phyloP scores from a whole-genome alignment of 2,329 filamentous ascomycete species.

The Xylariaceae sp. region DNA sequence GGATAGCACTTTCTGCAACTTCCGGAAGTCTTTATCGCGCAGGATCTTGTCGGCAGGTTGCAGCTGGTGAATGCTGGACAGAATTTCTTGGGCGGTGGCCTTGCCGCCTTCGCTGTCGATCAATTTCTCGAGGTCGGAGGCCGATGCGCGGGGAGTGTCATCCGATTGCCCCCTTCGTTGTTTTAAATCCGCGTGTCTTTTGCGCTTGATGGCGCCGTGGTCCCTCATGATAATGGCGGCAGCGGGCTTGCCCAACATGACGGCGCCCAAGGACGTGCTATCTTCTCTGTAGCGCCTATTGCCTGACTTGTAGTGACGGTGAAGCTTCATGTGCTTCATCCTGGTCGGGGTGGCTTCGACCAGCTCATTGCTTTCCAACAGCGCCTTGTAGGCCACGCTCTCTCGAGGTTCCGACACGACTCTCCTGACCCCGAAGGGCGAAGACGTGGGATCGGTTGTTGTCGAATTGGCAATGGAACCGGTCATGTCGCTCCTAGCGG shows the following conservation, averaged over 20 bases:
- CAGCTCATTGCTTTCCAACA: too few species aligned
- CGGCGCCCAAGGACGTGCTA: conserved; percentile 25
- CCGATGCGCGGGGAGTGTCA: too few species aligned
- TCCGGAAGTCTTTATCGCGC: conserved; percentile 39
- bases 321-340: too few species aligned
- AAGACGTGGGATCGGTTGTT: too few species aligned
- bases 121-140: conserved; percentile 33
- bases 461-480: too few species aligned
- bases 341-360: too few species aligned
- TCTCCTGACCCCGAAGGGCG: too few species aligned
- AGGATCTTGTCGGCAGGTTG: conserved; percentile 43
- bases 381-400: too few species aligned
- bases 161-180: too few species aligned
- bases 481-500: too few species aligned
- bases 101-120: conserved; percentile 28
- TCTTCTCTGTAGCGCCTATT: conserved; percentile 26
- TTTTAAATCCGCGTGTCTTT: too few species aligned
- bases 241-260: conserved; percentile 39
- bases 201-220: conserved; percentile 11
- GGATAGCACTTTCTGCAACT: conserved; percentile 37
- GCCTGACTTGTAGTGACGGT: conserved; percentile 12
- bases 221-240: conserved; percentile 49
- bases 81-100: conserved; percentile 35
- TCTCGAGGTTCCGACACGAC: too few species aligned
- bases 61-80: conserved; percentile 48